Conservation (phyloP, 1,284 basidiomycete genomes). For the Cryptococcus sp. region DNA sequence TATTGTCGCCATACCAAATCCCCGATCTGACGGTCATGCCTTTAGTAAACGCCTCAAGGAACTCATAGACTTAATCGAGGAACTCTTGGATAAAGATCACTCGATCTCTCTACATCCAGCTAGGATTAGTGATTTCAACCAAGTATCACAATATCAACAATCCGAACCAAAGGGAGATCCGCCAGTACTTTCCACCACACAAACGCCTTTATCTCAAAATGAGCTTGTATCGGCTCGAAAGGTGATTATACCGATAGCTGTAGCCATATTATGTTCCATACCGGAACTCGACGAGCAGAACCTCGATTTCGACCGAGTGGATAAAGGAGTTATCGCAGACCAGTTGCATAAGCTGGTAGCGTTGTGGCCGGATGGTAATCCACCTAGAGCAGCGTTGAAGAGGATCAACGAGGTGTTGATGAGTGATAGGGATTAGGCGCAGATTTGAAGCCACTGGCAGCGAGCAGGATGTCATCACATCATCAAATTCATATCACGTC, state of each 20-base stretch:
- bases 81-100: background rate
- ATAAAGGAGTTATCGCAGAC: constrained; percentile 25
- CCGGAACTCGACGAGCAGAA: background rate
- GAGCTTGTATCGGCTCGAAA: constrained; percentile 2
- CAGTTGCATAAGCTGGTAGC: constrained; percentile 36
- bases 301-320: background rate
- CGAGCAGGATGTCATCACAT: too few species aligned
- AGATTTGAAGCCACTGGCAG: too few species aligned
- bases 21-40: background rate
- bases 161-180: background rate
- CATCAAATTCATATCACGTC: too few species aligned
- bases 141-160: background rate
- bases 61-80: background rate
- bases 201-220: background rate
- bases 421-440: constrained; percentile 6
- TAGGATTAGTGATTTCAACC: background rate
- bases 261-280: background rate
- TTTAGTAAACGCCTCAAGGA: background rate
- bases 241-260: background rate
- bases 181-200: background rate
- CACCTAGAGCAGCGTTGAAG: constrained; percentile 40
- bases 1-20: background rate
- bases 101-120: background rate
- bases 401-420: constrained; percentile 45
- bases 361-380: constrained; percentile 44